Conservation (phyloP, 2,329 filamentous ascomycete species). For the Penicillium sp. region DNA sequence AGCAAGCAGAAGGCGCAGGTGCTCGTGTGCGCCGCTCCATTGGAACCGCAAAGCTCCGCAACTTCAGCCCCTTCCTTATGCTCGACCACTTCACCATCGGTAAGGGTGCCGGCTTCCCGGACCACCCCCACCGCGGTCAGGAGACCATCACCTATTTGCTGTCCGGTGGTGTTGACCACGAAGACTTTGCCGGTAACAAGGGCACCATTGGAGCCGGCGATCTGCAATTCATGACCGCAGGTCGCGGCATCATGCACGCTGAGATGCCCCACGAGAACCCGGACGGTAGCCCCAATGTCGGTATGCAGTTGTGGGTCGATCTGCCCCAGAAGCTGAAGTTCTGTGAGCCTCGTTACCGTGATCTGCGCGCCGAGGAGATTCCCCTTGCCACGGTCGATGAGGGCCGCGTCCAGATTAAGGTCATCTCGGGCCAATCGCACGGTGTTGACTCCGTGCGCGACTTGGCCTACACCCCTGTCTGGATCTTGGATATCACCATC, state of each 20-base stretch:
- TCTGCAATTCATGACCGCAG: constrained; percentile 95
- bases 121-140: constrained; percentile 75
- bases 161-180: constrained; percentile 76
- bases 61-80: constrained; percentile 91
- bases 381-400: constrained; percentile 63
- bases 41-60: constrained; percentile 70
- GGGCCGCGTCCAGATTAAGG: constrained; percentile 69
- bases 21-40: constrained; percentile 80
- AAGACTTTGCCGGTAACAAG: constrained; percentile 78
- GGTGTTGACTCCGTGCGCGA: constrained; percentile 82
- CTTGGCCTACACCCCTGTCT: constrained; percentile 92
- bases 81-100: constrained; percentile 82
- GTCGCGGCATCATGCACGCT: constrained; percentile 81
- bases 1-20: constrained; percentile 80
- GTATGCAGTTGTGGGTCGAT: constrained; percentile 93
- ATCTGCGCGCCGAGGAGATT: constrained; percentile 70
- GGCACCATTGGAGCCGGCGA: constrained; percentile 82
- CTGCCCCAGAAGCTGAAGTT: constrained; percentile 70
- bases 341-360: constrained; percentile 86
- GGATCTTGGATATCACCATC: constrained; percentile 77
- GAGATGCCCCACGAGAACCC: constrained; percentile 80
- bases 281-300: constrained; percentile 69
- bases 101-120: constrained; percentile 77
- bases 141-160: constrained; percentile 87
- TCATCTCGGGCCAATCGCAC: constrained; percentile 77